phyloP scores from a whole-genome alignment of 2,329 filamentous ascomycete genomes.

The Coleophoma eucalyptorum region DNA sequence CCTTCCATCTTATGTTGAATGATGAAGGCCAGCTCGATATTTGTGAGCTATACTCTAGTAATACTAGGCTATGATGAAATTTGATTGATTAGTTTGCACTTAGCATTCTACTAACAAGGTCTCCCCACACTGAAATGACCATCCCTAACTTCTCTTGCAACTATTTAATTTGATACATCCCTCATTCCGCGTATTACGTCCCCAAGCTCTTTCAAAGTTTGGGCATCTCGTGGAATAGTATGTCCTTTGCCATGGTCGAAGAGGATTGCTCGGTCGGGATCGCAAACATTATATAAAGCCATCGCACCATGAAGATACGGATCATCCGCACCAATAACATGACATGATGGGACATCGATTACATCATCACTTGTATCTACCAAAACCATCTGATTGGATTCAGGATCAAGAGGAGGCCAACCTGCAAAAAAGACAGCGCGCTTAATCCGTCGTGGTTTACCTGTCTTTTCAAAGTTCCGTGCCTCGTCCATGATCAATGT shows the following conservation, averaged over 20 bases:
- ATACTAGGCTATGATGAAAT: too few species aligned
- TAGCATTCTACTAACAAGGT: too few species aligned
- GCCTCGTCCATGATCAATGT: constrained; percentile 49
- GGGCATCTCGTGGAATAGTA: constrained; percentile 49
- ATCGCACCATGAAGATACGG: constrained; percentile 58
- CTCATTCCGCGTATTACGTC: constrained; percentile 10
- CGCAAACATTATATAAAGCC: constrained; percentile 58
- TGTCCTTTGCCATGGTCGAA: constrained; percentile 65
- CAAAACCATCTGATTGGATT: constrained; percentile 39
- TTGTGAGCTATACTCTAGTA: too few species aligned
- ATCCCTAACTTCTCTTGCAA: too few species aligned
- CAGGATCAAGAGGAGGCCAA: constrained; percentile 47
- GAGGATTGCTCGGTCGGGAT: constrained; percentile 53
- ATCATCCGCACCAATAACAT: constrained; percentile 51
- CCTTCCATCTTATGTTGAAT: too few species aligned
- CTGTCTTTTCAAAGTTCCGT: constrained; percentile 31
- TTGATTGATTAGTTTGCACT: too few species aligned
- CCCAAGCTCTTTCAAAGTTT: constrained; percentile 27
- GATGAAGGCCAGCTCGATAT: too few species aligned
- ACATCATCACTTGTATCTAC: constrained; percentile 43
- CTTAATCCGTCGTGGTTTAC: constrained; percentile 27
- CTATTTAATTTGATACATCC: too few species aligned
- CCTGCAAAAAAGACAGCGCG: constrained; percentile 46
- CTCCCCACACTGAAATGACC: too few species aligned
- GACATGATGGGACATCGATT: constrained; percentile 48